Base-by-base conservation (phyloP, 106 monocot species). In the Dendrobium nobile region DNA sequence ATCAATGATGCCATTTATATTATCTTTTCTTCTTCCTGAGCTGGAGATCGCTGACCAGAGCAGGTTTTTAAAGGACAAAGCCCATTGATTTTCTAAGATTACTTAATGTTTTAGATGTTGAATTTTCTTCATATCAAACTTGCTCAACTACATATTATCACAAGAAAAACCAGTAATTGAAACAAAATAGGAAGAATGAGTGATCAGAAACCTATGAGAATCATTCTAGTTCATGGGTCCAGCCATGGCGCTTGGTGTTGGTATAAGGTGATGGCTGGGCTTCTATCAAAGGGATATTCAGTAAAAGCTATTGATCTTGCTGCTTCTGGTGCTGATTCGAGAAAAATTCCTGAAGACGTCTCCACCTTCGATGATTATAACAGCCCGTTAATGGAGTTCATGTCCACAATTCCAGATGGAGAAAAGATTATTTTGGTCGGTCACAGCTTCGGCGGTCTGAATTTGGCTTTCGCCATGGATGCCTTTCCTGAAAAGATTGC, bases 231-330 rank as follows among this genome's bases (percentile, higher is more conserved):
- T 24, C 91, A 91, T 77, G 91, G 91, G 2, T 80, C 82, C 5
- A 67, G 88, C 73, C 88, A 88, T 54, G 91, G 91, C 19, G 91
- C 82, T 8, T 91, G 91, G 91, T 82, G 78, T 24, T 91, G 88
- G 88, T 84, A 88, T 88, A 91, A 91, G 82, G 64, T 91, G 37
- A 5, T 80, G 9, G 58, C 88, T 9, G n/a, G 28, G 41, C 80
- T 91, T 80, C 67, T 80, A 91, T 64, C 24, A 22, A 8, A 80
- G 82, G 80, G 56, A 41, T 54, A 9, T 9, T 74, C 44, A 72
- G 10, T 80, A 81, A 8, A 67, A 84, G 51, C 51, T 51, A 51
- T 51, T 13, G 51, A 51, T 51, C 51, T 51, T 3, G 51, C 51
- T 51, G 51, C 51, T 19, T 54, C 56, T 16, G 78, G 78, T 2